Base-by-base conservation (phyloP, 768 basidiomycete genomes). In the Leucocoprinus birnbaumii region DNA sequence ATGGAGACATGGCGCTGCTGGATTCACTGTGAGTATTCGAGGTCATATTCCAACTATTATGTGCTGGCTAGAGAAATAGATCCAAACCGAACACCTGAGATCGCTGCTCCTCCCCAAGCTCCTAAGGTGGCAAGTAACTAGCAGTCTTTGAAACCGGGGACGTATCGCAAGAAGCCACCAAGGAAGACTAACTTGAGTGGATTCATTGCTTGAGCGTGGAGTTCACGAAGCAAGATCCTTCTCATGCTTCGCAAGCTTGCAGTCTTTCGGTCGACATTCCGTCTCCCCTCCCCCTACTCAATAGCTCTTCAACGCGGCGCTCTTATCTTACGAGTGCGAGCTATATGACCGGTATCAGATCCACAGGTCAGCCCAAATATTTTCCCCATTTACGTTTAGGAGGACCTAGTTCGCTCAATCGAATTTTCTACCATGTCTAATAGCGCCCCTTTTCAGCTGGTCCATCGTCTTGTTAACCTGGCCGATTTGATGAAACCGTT, bases 401-500 rank as follows among this genome's bases (percentile, higher is more conserved):
- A 98, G 69, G 94, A 97, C 64, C 83, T 98, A 48, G 94, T 98
- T 40, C 85, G 87, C 21, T 86, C 93, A 1, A 91, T 99, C 45
- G 91, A 95, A 64, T 73, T 71, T 52, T 94, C 96, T 3, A 87
- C 98, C 58, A 86, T 82, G 0, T 89, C 92, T 3, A 73, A 79
- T 14, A 80, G 73, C 8, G 85, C 91, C 3, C 92, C 94, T 2
- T 80, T 91, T 1, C 96, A 98, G 45, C 78, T 98, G 25, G 89
- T 96, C 18, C 92, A 97, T 66, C 83, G 91, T 24, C 73, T 98
- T 14, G 80, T 99, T 52, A 94, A 94, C 68, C 80, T 98, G 22
- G 94, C 94, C 3, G 97, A 99, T 66, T 98, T 98, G 68, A 96
- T 98, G 91, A 96, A 96, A 65, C 82, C 91, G 0, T 77, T 98